Evolutionary conservation across 139 green algal species (phyloP).

Genomic region (Deuterostichococcus epilithicus): DNA sequence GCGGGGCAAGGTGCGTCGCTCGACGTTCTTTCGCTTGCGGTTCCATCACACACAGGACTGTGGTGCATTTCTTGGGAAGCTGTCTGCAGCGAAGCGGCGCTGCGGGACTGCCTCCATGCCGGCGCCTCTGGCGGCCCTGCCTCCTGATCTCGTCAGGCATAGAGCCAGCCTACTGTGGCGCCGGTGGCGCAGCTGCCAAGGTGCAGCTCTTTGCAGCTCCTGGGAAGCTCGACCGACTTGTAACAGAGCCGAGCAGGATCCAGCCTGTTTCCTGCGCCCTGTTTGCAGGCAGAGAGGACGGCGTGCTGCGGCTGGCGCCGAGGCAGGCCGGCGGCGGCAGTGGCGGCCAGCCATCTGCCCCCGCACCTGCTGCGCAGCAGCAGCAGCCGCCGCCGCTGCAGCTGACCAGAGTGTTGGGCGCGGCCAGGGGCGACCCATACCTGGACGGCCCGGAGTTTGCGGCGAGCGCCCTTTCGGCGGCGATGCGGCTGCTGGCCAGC

Average conservation of each 20-base stretch:
- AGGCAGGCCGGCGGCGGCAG: neutral
- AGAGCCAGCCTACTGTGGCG: too few species aligned
- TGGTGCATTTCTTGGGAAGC: too few species aligned
- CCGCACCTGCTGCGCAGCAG: neutral
- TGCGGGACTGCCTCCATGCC: too few species aligned
- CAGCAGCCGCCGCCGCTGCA: conserved; percentile 5
- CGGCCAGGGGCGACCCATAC: neutral
- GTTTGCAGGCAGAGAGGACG: neutral
- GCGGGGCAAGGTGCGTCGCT: neutral
- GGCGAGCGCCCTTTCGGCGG: conserved; percentile 23
- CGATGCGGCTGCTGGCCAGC: conserved; percentile 35
- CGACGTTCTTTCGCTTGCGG: neutral
- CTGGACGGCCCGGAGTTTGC: conserved; percentile 24
- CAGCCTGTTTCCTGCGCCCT: conserved; percentile 10
- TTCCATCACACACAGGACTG: too few species aligned
- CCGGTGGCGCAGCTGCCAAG: too few species aligned
- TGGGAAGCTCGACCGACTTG: too few species aligned
- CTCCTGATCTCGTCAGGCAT: too few species aligned
- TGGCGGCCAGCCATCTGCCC: neutral
- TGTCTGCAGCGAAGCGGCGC: too few species aligned
- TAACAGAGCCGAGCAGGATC: conserved; percentile 1
- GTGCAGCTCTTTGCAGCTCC: too few species aligned
- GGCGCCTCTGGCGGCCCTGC: too few species aligned
- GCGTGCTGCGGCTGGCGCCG: neutral
- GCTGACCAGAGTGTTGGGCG: neutral